Base-by-base conservation (phyloP, 2,329 filamentous ascomycete species). In the Nemania sp. region DNA sequence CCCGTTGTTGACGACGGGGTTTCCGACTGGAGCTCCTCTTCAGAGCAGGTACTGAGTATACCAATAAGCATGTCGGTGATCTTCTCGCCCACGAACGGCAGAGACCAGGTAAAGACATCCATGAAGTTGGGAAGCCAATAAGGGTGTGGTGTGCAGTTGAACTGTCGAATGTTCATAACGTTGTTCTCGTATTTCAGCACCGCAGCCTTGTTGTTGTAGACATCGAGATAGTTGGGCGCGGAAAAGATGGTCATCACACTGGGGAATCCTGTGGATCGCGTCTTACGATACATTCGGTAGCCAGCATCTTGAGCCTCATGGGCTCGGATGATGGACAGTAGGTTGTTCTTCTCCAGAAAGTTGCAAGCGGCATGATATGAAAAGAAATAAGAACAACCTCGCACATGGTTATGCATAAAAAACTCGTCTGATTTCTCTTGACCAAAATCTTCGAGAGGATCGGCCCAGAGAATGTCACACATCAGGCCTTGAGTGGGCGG, bases 181-280 rank as follows among this genome's bases (percentile, higher is more conserved):
- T 99, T 99, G 79, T 99, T 99, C 80, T 99, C 95, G 76, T 99
- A 99, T 80, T 99, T 99, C 71, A 99, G 82, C 42, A 99, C 95
- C 0, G 95, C 95, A 1, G 95, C 95, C 82, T 99, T 99, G 84
- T 99, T 99, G 87, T 99, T 99, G 80, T 99, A 99, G 39, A 99
- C 93, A 73, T 99, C 95, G 65, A 99, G 87, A 75, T 99, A 99
- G 78, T 99, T 99, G 39, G 95, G 95, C 1, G 95, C 95, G 46
- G 94, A 98, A 83, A 99, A 99, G 72, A 99, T 99, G 69, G 95
- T 99, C 95, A 99, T 99, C 65, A 99, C 95, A 79, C 93, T 97
- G 20, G 95, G 95, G 80, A 99, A 99, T 2, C 95, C 95, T 18
- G 95, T 99, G 1, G 95, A 98, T 65, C 94, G 87, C 25, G 95